phyloP scores from a whole-genome alignment of 2,329 filamentous ascomycete genomes.

The Fusarium cicatricum region DNA sequence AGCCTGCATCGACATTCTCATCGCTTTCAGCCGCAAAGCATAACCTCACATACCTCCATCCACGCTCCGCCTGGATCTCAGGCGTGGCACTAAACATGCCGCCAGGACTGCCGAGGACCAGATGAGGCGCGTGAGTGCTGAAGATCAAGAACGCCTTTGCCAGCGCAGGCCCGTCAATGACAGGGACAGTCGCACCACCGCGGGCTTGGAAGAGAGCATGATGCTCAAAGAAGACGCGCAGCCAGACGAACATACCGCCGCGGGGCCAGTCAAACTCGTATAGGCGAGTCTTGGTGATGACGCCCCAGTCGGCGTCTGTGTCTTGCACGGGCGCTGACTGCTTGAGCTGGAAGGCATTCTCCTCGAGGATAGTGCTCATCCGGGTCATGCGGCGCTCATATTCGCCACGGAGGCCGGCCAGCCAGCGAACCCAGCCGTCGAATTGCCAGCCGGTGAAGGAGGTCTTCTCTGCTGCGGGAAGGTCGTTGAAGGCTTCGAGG shows the following conservation, averaged over 20 bases:
- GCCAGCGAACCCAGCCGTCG: conserved; percentile 90
- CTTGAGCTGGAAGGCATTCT: conserved; percentile 71
- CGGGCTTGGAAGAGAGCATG: conserved; percentile 71
- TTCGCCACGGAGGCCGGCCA: conserved; percentile 80
- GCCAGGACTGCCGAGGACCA: conserved; percentile 76
- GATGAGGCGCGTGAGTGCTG: conserved; percentile 72
- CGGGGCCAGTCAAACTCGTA: conserved; percentile 82
- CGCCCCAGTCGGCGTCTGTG: conserved; percentile 71
- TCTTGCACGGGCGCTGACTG: conserved; percentile 59
- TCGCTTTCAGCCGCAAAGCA: conserved; percentile 88
- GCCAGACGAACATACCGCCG: conserved; percentile 93
- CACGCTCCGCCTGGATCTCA: conserved; percentile 63
- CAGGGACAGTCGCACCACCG: conserved; percentile 41
- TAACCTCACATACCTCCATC: conserved; percentile 77
- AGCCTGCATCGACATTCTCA: conserved; percentile 69
- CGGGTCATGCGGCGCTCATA: conserved; percentile 86
- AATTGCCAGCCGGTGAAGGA: conserved; percentile 73
- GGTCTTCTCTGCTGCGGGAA: conserved; percentile 58
- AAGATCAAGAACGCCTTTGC: conserved; percentile 74
- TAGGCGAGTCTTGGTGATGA: conserved; percentile 77
- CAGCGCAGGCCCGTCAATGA: conserved; percentile 65
- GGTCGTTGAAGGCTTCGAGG: conserved; percentile 52
- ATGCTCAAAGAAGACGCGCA: conserved; percentile 73
- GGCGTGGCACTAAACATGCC: conserved; percentile 75
- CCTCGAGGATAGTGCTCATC: conserved; percentile 80